phyloP scores from a whole-genome alignment of 148 eudicot species.

The Amaranthus cruentus region DNA sequence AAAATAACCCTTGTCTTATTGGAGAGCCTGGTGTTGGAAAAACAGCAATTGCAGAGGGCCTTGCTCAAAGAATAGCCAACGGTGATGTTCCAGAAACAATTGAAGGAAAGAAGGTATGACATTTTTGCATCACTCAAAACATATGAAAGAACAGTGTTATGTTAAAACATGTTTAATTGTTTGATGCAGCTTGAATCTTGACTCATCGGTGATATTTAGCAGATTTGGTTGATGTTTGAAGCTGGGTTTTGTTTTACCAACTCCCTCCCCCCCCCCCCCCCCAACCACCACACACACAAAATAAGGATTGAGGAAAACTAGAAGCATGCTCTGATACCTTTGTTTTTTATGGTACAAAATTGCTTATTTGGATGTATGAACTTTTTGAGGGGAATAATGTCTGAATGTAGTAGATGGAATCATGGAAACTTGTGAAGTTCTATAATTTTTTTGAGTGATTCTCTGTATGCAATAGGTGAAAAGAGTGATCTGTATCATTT shows the following conservation, averaged over 20 bases:
- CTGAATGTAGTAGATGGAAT: neutral
- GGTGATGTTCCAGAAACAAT: slow-evolving; percentile 97
- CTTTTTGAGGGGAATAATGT: neutral
- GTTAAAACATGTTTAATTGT: neutral
- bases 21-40: slow-evolving; percentile 99
- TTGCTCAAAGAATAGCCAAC: slow-evolving; percentile 79
- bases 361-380: neutral
- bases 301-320: neutral
- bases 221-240: neutral
- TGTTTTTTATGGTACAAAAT: neutral
- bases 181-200: neutral
- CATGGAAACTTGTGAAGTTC: neutral
- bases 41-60: slow-evolving; percentile 95
- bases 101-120: slow-evolving; percentile 76
- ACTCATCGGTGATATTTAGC: neutral
- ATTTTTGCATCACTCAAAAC: neutral
- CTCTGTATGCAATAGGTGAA: neutral
- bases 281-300: neutral
- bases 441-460: neutral
- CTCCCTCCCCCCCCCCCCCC: no score
- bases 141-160: slow-evolving; percentile 4
- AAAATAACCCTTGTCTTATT: slow-evolving; percentile 92
- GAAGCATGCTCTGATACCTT: neutral
- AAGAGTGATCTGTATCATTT: neutral
- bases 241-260: no score